Evolutionary conservation across 202 grass and related monocot genomes (phyloP).

Genomic region (Elaeis oleifera): DNA sequence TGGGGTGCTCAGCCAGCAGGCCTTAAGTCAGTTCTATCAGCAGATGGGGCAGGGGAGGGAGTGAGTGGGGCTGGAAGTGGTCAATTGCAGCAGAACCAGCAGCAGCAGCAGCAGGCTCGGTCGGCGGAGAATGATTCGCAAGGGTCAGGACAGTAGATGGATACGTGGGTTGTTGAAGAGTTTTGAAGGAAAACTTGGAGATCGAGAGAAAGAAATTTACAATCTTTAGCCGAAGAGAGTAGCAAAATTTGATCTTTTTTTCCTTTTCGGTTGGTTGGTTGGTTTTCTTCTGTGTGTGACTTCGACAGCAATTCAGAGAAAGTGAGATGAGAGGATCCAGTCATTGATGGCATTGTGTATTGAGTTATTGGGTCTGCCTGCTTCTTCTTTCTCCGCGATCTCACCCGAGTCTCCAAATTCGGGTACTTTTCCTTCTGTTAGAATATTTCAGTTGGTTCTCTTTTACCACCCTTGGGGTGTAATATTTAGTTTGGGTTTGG

Average conservation of each 20-base stretch:
- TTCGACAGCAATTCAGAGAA: background rate
- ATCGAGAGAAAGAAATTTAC: too few relatives aligned
- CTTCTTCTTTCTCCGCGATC: background rate
- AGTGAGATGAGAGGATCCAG: background rate
- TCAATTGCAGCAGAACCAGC: background rate
- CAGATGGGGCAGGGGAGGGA: background rate
- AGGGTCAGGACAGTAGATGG: slow-evolving; percentile 46
- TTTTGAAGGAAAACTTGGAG: too few relatives aligned
- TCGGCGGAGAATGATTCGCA: slow-evolving; percentile 48
- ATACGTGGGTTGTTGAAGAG: too few relatives aligned
- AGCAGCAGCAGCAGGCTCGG: slow-evolving; percentile 43
- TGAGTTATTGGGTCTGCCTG: background rate
- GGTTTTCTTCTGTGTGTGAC: slow-evolving; percentile 9
- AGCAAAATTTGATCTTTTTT: too few relatives aligned
- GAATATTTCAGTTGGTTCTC: too few relatives aligned
- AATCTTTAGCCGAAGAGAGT: too few relatives aligned
- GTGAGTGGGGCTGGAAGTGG: background rate
- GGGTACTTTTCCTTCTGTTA: background rate
- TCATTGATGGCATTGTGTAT: background rate
- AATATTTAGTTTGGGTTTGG: slow-evolving; percentile 12
- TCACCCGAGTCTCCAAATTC: background rate
- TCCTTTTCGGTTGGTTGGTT: background rate
- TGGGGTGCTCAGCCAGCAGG: slow-evolving; percentile 5
- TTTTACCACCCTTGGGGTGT: background rate
- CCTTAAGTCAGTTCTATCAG: slow-evolving; percentile 18